These are phyloP conservation scores for Lobulomyces angularis DNA, from an alignment of 192 early-diverging fungal genomes.

Conservation along the genomic window DNA sequence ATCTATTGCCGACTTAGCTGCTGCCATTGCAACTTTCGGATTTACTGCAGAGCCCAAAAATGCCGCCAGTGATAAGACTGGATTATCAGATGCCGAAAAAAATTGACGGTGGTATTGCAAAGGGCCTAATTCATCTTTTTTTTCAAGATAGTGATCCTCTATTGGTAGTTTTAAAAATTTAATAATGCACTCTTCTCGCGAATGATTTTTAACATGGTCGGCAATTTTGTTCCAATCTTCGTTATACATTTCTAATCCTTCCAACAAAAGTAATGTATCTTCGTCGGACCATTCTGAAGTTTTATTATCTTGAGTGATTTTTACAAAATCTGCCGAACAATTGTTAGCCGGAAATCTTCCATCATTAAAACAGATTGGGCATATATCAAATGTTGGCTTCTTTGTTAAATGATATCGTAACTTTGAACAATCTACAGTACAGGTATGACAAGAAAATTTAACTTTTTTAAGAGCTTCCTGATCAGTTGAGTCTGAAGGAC, in stretches of 20 bases:
- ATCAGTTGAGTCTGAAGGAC: no score
- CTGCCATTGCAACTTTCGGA: slow-evolving; percentile 74
- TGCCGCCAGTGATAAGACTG: slow-evolving; percentile 79
- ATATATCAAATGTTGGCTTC: slow-evolving; percentile 56
- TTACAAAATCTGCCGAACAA: slow-evolving; percentile 80
- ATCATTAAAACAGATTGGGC: slow-evolving; percentile 78
- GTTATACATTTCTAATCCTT: slow-evolving; percentile 87
- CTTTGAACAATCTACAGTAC: slow-evolving; percentile 67
- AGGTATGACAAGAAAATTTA: slow-evolving; percentile 58
- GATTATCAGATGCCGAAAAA: slow-evolving; percentile 74
- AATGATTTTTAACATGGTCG: slow-evolving; percentile 81
- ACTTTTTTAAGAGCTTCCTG: no score
- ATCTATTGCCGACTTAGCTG: slow-evolving; percentile 70
- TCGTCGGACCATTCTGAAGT: slow-evolving; percentile 66
- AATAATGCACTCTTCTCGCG: slow-evolving; percentile 81
- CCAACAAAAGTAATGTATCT: slow-evolving; percentile 76
- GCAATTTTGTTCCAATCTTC: slow-evolving; percentile 88
- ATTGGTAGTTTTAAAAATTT: slow-evolving; percentile 83
- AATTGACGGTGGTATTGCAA: slow-evolving; percentile 61
- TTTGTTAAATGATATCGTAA: slow-evolving; percentile 74
- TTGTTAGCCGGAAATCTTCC: slow-evolving; percentile 79
- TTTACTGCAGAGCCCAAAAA: slow-evolving; percentile 78
- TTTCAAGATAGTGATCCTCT: slow-evolving; percentile 59
- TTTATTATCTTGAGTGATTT: slow-evolving; percentile 36
- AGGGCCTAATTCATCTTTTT: slow-evolving; percentile 32